These are phyloP conservation scores for Kwoniella shandongensis DNA, from an alignment of 768 basidiomycete genomes.

Conservation along the genomic window DNA sequence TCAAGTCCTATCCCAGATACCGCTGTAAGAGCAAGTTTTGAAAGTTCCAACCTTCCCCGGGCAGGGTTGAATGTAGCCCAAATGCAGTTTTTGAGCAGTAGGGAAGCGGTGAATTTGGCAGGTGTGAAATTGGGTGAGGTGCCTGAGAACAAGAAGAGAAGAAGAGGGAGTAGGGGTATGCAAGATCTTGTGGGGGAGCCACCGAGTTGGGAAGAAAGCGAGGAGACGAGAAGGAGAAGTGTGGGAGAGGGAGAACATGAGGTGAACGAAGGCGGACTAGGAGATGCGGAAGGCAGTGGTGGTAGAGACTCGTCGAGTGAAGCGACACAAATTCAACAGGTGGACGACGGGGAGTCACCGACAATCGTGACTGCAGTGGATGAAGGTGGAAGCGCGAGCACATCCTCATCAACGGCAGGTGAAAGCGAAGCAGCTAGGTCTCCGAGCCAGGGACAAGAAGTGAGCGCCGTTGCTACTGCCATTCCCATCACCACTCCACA, in stretches of 20 bases:
- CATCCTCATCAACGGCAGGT: too few species aligned
- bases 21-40: conserved; percentile 38
- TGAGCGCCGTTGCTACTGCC: background rate
- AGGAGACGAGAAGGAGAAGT: conserved; percentile 10
- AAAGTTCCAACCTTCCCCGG: conserved; percentile 24
- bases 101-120: conserved; percentile 26
- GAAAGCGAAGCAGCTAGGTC: too few species aligned
- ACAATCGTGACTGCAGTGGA: too few species aligned
- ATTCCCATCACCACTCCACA: background rate
- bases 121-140: conserved; percentile 29
- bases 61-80: conserved; percentile 39
- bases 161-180: conserved; percentile 6
- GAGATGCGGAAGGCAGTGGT: background rate
- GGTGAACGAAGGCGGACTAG: background rate
- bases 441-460: background rate
- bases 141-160: conserved; percentile 19
- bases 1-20: conserved; percentile 40
- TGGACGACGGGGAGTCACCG: too few species aligned
- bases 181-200: background rate
- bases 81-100: conserved; percentile 33
- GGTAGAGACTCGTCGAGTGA: too few species aligned
- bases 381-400: too few species aligned
- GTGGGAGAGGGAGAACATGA: background rate
- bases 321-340: too few species aligned
- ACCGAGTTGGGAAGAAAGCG: conserved; percentile 26